Evolutionary conservation across 2,329 filamentous ascomycete genomes (phyloP), one percentile per base, ranked within the genome.

Genomic region (Metarhizium sp.): DNA sequence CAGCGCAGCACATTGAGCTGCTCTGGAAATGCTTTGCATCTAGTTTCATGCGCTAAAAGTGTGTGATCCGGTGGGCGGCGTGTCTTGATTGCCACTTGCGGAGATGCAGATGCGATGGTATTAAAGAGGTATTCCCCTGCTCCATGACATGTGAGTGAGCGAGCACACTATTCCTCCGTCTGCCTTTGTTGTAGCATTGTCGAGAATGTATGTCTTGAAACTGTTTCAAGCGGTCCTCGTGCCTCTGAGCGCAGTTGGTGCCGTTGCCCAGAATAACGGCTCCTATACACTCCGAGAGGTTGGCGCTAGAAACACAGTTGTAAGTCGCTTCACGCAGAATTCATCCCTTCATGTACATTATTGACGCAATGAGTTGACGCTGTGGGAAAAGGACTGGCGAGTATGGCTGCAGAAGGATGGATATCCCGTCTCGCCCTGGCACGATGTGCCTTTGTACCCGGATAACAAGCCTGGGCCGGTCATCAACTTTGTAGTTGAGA

Each of bases 401-500:
- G 59, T 73, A 1, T 74, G 71, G 70, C 59, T 74, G 10, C 69
- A 73, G 43, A 67, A 69, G 50, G 62, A 73, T 36, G 72, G 71
- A 7, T 59, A 70, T 14, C 70, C 70, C 4, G 69, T 74, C 42
- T 74, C 72, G 0, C 69, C 68, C 58, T 74, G 72, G 71, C 72
- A 75, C 50, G 72, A 75, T 57, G 63, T 75, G 34, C 72, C 72
- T 1, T 55, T 72, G 6, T 74, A 71, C 52, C 71, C 73, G 4
- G 61, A 68, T 38, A 62, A 63, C 32, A 64, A 60, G 3, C 62
- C 72, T 54, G 66, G 67, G 30, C 64, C 61, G 29, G 63, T 73
- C 43, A 64, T 74, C 61, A 72, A 68, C 63, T 67, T 71, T 11
- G 67, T 72, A 11, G 68, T 74, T 1, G 73, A 75, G 60, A 73